Percentiles rank a stretch among this genome's conserved stretches.
Evolutionary conservation across 2,329 filamentous ascomycete species (phyloP).

Genomic region (Fusarium equiseti): DNA sequence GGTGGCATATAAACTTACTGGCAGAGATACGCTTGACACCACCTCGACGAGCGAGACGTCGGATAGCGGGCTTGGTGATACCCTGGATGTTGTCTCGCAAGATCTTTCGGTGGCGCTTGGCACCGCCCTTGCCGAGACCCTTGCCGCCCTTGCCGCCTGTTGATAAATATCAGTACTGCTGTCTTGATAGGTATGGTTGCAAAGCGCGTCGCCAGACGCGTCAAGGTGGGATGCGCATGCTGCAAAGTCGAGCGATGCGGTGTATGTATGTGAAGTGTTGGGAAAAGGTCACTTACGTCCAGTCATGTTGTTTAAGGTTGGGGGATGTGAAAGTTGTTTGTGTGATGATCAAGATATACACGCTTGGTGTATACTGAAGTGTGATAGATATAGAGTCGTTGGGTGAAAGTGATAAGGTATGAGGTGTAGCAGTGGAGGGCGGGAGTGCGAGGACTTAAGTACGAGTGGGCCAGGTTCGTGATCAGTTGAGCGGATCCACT

Average conservation of each 20-base stretch:
- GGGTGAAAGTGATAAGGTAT: slow-evolving; percentile 35
- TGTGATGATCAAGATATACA: slow-evolving; percentile 28
- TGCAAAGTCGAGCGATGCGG: background rate
- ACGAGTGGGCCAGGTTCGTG: slow-evolving; percentile 54
- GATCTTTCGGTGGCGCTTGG: slow-evolving; percentile 99
- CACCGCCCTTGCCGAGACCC: slow-evolving; percentile 97
- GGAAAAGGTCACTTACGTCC: slow-evolving; percentile 71
- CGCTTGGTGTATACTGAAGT: slow-evolving; percentile 25
- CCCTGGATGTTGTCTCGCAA: slow-evolving; percentile 99
- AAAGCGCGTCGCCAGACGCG: slow-evolving; percentile 59
- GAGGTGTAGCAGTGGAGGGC: slow-evolving; percentile 24
- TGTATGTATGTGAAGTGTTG: slow-evolving; percentile 10
- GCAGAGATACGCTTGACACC: slow-evolving; percentile 99
- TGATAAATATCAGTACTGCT: slow-evolving; percentile 69
- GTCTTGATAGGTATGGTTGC: slow-evolving; percentile 52
- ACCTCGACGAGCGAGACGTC: slow-evolving; percentile 97
- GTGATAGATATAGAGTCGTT: slow-evolving; percentile 20
- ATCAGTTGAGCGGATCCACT: slow-evolving; percentile 51
- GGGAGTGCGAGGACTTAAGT: slow-evolving; percentile 55
- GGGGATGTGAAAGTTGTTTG: slow-evolving; percentile 29
- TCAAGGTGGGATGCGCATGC: background rate
- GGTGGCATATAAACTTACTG: slow-evolving; percentile 66
- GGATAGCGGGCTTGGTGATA: slow-evolving; percentile 98
- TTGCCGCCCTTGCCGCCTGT: slow-evolving; percentile 95
- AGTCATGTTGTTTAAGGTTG: slow-evolving; percentile 69